Evolutionary conservation across 208 protist genomes (phyloP), one percentile per base, ranked within the genome.

Genomic region (Wallacemonas collosoma): DNA sequence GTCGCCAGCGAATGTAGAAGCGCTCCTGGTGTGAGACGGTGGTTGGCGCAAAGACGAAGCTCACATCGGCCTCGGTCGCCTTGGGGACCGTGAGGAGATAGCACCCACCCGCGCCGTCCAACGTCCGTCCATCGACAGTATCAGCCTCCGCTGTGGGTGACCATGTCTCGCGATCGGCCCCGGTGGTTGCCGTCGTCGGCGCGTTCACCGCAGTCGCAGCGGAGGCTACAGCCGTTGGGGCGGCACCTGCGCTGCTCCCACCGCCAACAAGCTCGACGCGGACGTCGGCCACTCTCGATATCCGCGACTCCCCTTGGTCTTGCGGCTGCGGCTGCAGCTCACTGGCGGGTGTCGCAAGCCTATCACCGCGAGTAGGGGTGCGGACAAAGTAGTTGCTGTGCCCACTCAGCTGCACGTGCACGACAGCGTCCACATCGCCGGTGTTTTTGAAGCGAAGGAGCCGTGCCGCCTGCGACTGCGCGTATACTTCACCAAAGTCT

Each of bases 401-500:
- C 15, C 65, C 50, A 1, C 81, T 74, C 17, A 98, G 68, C 74
- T 98, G 95, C 14, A 96, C 57, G 26, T 77, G 50, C 9, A 98
- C 72, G 12, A 95, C 77, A 9, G 91, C 95, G 2, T 86, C 81
- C 7, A 98, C 91, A 58, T 88, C 80, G 53, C 86, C 83, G 43
- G 44, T 85, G 80, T 98, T 98, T 8, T 66, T 73, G 57, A 98
- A 71, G 15, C 76, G 75, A 40, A 98, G 73, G 15, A 78, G 72
- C 17, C 72, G 80, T 2, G 73, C 63, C 48, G 75, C 68, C 62
- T 81, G 77, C 38, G 77, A 84, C 8, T 93, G 93, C 35, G 98
- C 83, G 67, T 90, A 94, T 14, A 98, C 87, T 36, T 90, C 71
- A 11, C 89, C 94, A 76, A 97, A 98, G 56, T 93, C 81, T 15